Evolutionary conservation across 2,329 filamentous ascomycete genomes (phyloP).

Genomic region (Hymenoscyphus infarciens): DNA sequence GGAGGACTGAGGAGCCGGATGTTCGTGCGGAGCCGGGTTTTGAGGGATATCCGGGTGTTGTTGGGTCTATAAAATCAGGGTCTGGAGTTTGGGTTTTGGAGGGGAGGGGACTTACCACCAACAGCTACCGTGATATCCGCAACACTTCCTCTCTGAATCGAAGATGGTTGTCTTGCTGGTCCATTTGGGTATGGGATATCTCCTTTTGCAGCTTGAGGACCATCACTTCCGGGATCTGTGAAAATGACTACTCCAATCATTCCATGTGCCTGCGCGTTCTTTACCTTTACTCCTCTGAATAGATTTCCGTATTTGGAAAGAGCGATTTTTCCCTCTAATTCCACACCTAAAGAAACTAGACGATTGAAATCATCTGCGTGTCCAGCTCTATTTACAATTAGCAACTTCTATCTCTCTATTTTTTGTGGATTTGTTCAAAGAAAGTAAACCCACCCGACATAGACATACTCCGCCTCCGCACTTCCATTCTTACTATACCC

Average conservation of each 20-base stretch:
- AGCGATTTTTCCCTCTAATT: slow-evolving; percentile 76
- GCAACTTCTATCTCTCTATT: background rate
- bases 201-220: slow-evolving; percentile 36
- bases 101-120: slow-evolving; percentile 39
- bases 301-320: slow-evolving; percentile 76
- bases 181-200: slow-evolving; percentile 47
- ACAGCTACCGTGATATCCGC: slow-evolving; percentile 66
- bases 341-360: slow-evolving; percentile 57
- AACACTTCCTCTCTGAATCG: slow-evolving; percentile 78
- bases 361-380: slow-evolving; percentile 2
- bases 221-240: slow-evolving; percentile 82
- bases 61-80: slow-evolving; percentile 52
- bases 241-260: slow-evolving; percentile 82
- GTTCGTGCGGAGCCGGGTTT: slow-evolving; percentile 74
- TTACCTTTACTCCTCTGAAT: slow-evolving; percentile 85
- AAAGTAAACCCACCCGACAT: slow-evolving; percentile 11
- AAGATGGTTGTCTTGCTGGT: slow-evolving; percentile 69
- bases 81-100: background rate
- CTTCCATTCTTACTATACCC: slow-evolving; percentile 88
- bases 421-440: background rate
- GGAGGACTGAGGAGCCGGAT: slow-evolving; percentile 63
- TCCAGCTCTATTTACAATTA: slow-evolving; percentile 1
- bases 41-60: slow-evolving; percentile 86
- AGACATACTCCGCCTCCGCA: slow-evolving; percentile 42
- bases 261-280: slow-evolving; percentile 81